Base-by-base conservation (phyloP, 2,329 filamentous ascomycete species). In the Fusarium sp. region DNA sequence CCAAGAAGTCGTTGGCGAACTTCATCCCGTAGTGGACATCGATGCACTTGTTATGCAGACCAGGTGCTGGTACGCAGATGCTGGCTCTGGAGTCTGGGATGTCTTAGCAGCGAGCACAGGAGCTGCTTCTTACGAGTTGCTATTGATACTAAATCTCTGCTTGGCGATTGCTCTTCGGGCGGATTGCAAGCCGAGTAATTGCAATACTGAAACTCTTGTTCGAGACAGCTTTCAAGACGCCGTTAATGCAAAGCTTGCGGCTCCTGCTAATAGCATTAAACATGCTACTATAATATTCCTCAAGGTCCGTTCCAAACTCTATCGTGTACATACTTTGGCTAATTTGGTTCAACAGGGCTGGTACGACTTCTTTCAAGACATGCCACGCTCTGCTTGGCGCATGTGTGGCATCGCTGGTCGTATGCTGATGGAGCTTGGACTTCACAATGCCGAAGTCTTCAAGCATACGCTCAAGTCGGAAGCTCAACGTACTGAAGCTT, bases 401-500 rank as follows among this genome's bases (percentile, higher is more conserved):
- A 72, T 72, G 70, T 72, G 69, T 2, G 70, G 70, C 0, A 53
- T 65, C 3, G 70, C 69, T 6, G 70, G 70, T 2, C 61, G 65
- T 3, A 70, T 71, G 44, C 10, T 70, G 7, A 68, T 72, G 67
- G 70, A 72, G 26, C 68, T 72, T 4, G 70, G 70, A 1, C 56
- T 72, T 2, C 70, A 72, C n/a, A 70, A 64, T n/a, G 53, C 65
- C 12, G 68, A 71, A 1, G 66, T 72, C 2, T 63, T 61, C 1
- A 58, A 65, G 10, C 67, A 72, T 11, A 47, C 60, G 2, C 22
- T 59, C 31, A 55, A 43, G 3, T 50, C 54, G 0, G 60, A 64
- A 6, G 8, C 22, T 15, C 48, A 64, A 7, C 48, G 61, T 1
- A 42, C 32, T 4, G 55, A 64, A 8, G 61, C 60, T 0, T 64